These are phyloP conservation scores for Cucurbita pepo DNA, from an alignment of 306 rosid genomes.

Conservation along the genomic window DNA sequence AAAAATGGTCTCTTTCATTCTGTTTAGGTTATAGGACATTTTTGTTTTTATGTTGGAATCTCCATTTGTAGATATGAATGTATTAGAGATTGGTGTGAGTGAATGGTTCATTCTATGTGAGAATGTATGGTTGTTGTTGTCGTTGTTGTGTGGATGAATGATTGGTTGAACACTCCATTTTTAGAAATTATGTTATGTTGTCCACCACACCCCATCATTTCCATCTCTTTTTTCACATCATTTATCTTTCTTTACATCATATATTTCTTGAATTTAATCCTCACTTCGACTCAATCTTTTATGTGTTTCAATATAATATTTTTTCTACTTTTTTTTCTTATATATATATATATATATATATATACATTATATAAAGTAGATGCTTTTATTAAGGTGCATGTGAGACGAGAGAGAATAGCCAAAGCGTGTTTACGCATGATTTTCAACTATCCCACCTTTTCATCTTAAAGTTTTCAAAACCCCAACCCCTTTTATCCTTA, in stretches of 20 bases:
- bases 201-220: not conserved
- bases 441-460: no score
- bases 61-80: not conserved
- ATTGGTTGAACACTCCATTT: not conserved
- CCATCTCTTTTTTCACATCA: not conserved
- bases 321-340: not conserved
- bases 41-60: not conserved
- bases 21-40: not conserved
- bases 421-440: no score
- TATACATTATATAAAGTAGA: no score
- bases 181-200: not conserved
- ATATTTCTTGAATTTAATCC: not conserved
- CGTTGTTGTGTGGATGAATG: not conserved
- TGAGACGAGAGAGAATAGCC: no score
- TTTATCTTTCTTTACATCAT: not conserved
- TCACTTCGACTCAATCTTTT: not conserved
- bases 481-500: no score
- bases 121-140: not conserved
- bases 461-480: no score
- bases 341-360: no score
- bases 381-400: no score
- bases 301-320: not conserved
- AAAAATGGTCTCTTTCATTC: not conserved
- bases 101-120: not conserved
- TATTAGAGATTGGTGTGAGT: not conserved